Percentiles rank a stretch among this genome's conserved stretches.
These are phyloP conservation scores for Syzygium malaccense DNA, from an alignment of 441 rosid genomes.

Conservation along the genomic window DNA sequence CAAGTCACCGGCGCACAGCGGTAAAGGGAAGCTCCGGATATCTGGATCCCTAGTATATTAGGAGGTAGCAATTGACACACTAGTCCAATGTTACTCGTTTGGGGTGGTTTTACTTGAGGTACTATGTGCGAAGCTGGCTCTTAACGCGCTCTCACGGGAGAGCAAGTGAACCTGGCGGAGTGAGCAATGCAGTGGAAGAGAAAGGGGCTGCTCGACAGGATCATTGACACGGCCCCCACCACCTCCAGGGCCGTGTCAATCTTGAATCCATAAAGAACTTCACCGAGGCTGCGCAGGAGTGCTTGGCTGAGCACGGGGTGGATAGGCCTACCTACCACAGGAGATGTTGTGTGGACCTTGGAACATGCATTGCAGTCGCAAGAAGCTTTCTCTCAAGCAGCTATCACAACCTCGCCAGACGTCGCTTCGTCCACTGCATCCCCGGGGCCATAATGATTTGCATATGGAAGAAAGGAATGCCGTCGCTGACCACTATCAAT, in stretches of 20 bases:
- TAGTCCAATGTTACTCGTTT: conserved; percentile 83
- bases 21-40: conserved; percentile 90
- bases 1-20: conserved; percentile 76
- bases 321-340: conserved; percentile 31
- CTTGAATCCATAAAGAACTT: conserved; percentile 90
- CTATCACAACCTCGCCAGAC: not conserved
- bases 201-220: conserved; percentile 70
- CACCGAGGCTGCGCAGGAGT: conserved; percentile 83
- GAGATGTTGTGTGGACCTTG: conserved; percentile 2
- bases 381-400: not conserved
- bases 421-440: not conserved
- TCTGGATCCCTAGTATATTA: conserved; percentile 79
- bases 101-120: conserved; percentile 86
- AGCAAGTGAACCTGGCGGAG: conserved; percentile 85
- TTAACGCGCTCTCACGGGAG: conserved; percentile 52
- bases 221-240: conserved; percentile 46
- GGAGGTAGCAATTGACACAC: conserved; percentile 75
- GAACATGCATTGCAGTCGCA: not conserved
- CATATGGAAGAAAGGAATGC: not conserved
- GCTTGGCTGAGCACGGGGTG: conserved; percentile 77
- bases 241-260: conserved; percentile 45
- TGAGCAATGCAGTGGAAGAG: conserved; percentile 97
- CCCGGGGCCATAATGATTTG: not conserved
- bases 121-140: conserved; percentile 72
- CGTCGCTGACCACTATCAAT: not conserved